Base-by-base conservation (phyloP, 768 basidiomycete genomes). In the Paxillus ammoniavirescens region DNA sequence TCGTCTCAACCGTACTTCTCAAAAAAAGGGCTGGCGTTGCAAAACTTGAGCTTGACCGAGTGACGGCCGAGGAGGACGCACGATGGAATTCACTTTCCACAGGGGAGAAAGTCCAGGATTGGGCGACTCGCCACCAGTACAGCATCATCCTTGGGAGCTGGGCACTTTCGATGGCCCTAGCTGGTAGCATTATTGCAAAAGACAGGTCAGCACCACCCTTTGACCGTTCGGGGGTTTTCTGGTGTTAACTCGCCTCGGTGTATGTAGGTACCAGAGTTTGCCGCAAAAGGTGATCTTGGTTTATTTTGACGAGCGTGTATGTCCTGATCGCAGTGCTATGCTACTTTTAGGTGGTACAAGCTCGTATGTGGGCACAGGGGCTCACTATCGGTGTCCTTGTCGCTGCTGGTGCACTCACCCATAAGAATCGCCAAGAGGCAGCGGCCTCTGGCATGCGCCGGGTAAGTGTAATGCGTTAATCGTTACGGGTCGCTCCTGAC, bases 281-380 rank as follows among this genome's bases (percentile, higher is more conserved):
- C 65, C 66, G 15, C 66, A 67, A 44, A 67, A 67, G 62, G 66
- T 68, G 43, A 35, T 26, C 21, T 12, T 14, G n/a, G 8, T 8
- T 33, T 9, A 21, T 21, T 18, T 18, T 15, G 6, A 7, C n/a
- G 2, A 12, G 1, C 15, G 7, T 30, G 4, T n/a, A 2, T 38
- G 17, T 41, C 9, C 54, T 61, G 42, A 58, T 26, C 26, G 6
- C 10, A 75, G 77, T 62, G 73, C 76, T 1, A 71, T 75, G 37
- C 63, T 4, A 79, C 14, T 79, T 81, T 54, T 38, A 77, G 77
- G 73, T 90, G 26, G 90, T 93, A 3, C 90, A 92, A 69, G 89
- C 86, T 31, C 88, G 90, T 80, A 87, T 91, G 86, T 91, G 89
- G 89, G 89, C 89, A 4, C 89, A 92, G 58, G 89, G 87, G 4